Base-by-base conservation (phyloP, 345 rosid species). In the Arabis alpina region DNA sequence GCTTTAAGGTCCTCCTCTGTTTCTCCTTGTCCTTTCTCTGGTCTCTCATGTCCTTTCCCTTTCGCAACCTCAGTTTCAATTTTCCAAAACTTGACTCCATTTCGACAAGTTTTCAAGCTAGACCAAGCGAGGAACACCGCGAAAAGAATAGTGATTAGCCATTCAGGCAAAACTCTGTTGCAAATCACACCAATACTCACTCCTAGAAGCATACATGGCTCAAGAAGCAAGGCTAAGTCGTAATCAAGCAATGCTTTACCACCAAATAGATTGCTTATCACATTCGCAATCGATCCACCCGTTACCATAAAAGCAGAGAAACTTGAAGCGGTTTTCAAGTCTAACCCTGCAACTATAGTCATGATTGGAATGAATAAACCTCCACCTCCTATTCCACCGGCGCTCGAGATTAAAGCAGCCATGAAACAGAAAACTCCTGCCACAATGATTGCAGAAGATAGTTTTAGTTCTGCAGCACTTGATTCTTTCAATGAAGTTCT, bases 251-350 rank as follows among this genome's bases (percentile, higher is more conserved):
- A 57, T 51, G 76, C 54, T 70, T 75, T 80, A 1, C 76, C 81
- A 10, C 77, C 41, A 37, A 80, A 71, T 64, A 85, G 57, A 59
- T 84, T 74, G 79, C 72, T 86, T 40, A 85, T 59, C 7, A 91
- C 94, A 39, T 93, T 93, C 0, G 94, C 97, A 15, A 83, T 42
- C 0, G 98, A 91, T 5, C 98, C 96, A 19, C 94, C 97, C 0
- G 97, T 84, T 49, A 93, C 97, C 98, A 91, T 91, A 71, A 93
- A 89, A 74, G 93, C 94, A 39, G 98, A 91, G 81, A 87, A 89
- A 63, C 82, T 60, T 0, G 96, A 82, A 7, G 98, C 98, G 13
- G 88, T 80, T 80, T 83, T 88, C 61, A 93, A 88, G 80, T 91
- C 91, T 9, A 91, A 36, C 24, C 92, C 88, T 51, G 88, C 88